phyloP scores from a whole-genome alignment of 1,139 yeast species.

The Kodamaea plutei region DNA sequence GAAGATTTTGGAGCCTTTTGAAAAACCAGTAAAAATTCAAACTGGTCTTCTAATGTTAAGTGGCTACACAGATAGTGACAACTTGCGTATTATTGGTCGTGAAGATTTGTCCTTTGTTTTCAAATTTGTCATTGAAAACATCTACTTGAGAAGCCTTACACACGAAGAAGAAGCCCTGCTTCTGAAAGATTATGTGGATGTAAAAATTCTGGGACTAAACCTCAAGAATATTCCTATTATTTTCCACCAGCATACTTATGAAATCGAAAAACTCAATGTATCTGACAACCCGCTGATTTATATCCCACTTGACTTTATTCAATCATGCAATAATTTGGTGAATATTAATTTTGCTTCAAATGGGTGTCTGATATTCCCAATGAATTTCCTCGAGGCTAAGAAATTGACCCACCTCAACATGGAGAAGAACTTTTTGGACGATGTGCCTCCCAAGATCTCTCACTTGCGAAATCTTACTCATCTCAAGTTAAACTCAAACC shows the following conservation, averaged over 20 bases:
- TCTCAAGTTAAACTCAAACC: conserved; percentile 68
- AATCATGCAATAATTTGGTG: conserved; percentile 69
- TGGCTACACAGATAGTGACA: conserved; percentile 78
- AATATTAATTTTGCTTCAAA: conserved; percentile 67
- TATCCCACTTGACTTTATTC: conserved; percentile 81
- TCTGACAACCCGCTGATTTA: conserved; percentile 84
- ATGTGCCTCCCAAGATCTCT: conserved; percentile 57
- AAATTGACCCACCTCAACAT: conserved; percentile 68
- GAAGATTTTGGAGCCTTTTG: conserved; percentile 67
- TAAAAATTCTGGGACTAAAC: conserved; percentile 69
- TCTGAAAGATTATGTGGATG: conserved; percentile 67
- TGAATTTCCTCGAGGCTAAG: conserved; percentile 64
- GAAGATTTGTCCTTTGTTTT: conserved; percentile 85
- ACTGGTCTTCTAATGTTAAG: conserved; percentile 67
- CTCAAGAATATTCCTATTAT: conserved; percentile 82
- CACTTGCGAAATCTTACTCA: conserved; percentile 51
- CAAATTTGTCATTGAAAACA: conserved; percentile 75
- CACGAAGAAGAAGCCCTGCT: conserved; percentile 63
- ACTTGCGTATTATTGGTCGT: conserved; percentile 74
- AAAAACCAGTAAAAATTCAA: conserved; percentile 76
- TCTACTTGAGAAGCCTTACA: conserved; percentile 63
- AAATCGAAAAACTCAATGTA: conserved; percentile 77
- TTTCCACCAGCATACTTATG: conserved; percentile 76
- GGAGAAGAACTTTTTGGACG: conserved; percentile 71
- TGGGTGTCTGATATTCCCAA: conserved; percentile 72